phyloP scores from a whole-genome alignment of 257 asterid species.

The Anisodus tanguticus region DNA sequence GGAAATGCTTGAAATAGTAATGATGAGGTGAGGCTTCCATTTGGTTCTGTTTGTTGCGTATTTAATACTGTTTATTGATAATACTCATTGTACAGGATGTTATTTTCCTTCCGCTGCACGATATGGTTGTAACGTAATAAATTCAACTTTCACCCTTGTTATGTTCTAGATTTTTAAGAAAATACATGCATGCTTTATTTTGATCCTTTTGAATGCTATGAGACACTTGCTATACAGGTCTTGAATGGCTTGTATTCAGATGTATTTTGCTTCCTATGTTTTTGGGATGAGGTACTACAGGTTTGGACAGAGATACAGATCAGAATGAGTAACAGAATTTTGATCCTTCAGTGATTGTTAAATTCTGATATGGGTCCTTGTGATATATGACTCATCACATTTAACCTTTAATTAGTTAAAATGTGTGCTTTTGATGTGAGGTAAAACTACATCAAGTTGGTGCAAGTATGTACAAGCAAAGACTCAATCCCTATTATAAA shows the following conservation, averaged over 20 bases:
- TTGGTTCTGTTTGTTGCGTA: not conserved
- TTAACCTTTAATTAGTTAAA: too few relatives aligned
- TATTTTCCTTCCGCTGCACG: not conserved
- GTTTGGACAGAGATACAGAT: not conserved
- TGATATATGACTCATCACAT: too few relatives aligned
- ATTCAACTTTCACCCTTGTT: not conserved
- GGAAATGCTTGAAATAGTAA: conserved; percentile 94
- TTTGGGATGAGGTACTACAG: not conserved
- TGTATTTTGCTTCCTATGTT: not conserved
- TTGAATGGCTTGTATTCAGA: conserved; percentile 11
- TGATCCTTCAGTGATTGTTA: too few relatives aligned
- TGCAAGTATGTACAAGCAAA: not conserved
- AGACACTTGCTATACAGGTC: not conserved
- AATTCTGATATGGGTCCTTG: too few relatives aligned
- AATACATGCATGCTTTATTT: not conserved
- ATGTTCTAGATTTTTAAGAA: not conserved
- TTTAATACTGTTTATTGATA: not conserved
- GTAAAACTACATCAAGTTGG: not conserved
- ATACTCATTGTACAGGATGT: conserved; percentile 19
- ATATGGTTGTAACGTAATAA: not conserved
- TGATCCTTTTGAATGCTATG: not conserved
- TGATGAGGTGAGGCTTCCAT: conserved; percentile 62
- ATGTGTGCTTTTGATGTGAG: too few relatives aligned
- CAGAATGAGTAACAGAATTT: not conserved
- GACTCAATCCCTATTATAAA: not conserved